Conservation (phyloP, 352 stramenopile species). For the Phytopythium litorale region DNA sequence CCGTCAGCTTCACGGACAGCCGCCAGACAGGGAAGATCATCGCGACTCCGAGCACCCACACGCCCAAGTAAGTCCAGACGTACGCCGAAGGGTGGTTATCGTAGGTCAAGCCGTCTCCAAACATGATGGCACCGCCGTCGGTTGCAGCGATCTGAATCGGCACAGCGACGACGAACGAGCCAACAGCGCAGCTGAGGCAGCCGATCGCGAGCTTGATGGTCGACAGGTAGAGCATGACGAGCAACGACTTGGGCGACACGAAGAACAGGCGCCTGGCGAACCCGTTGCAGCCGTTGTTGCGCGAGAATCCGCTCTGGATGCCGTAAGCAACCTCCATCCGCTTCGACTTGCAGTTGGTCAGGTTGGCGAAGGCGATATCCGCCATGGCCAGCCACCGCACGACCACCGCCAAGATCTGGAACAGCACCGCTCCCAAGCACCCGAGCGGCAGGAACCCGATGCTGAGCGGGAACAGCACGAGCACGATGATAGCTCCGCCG, state of each 20-base stretch:
- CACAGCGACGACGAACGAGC: slow-evolving; percentile 18
- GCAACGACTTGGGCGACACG: slow-evolving; percentile 22
- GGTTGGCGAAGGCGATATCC: slow-evolving; percentile 24
- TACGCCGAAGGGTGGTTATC: slow-evolving; percentile 11
- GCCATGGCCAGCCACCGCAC: slow-evolving; percentile 13
- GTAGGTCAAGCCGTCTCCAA: slow-evolving; percentile 7
- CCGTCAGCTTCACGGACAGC: slow-evolving; percentile 12
- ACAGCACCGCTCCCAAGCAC: slow-evolving; percentile 19
- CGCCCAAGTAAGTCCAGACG: slow-evolving; percentile 2
- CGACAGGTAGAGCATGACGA: slow-evolving; percentile 39
- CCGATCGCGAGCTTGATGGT: slow-evolving; percentile 40
- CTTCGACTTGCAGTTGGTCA: slow-evolving; percentile 10
- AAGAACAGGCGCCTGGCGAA: slow-evolving; percentile 15
- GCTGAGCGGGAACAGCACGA: slow-evolving; percentile 23
- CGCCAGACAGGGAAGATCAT: slow-evolving; percentile 4
- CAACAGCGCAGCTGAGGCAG: slow-evolving; percentile 23
- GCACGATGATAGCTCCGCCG: slow-evolving; percentile 16
- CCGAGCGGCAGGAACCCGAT: slow-evolving; percentile 22
- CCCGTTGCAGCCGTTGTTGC: slow-evolving; percentile 13
- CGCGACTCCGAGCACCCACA: slow-evolving; percentile 6
- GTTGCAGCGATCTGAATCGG: slow-evolving; percentile 31
- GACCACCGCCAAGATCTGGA: slow-evolving; percentile 23
- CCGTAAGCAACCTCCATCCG: slow-evolving; percentile 13
- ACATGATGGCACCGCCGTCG: slow-evolving; percentile 10
- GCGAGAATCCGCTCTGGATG: slow-evolving; percentile 23